A percentile compares a stretch with the other conserved stretches of the same genome.
Evolutionary conservation across 2,329 filamentous ascomycete genomes (phyloP).

Genomic region (Aureobasidium sp.): DNA sequence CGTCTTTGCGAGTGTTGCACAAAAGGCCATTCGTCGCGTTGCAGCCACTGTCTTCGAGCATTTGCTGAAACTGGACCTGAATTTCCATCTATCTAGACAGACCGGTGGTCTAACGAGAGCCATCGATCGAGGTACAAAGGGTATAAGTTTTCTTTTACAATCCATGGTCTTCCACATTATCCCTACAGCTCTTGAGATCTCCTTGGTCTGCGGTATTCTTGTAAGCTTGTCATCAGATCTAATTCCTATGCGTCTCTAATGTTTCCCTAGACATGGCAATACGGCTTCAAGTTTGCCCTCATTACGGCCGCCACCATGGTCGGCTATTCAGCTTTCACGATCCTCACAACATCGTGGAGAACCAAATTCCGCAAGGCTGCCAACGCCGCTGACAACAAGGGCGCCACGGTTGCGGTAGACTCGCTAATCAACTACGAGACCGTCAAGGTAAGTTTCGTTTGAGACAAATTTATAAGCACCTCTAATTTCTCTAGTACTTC

Average conservation of each 20-base stretch:
- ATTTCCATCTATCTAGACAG: conserved; percentile 89
- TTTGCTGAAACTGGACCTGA: conserved; percentile 77
- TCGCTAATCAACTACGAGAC: conserved; percentile 98
- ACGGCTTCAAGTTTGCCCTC: conserved; percentile 82
- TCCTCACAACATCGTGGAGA: conserved; percentile 91
- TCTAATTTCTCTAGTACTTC: conserved; percentile 56
- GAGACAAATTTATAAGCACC: too few species aligned
- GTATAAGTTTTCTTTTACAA: conserved; percentile 91
- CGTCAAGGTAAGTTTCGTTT: conserved; percentile 56
- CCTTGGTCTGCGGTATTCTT: conserved; percentile 90
- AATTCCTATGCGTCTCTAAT: background rate
- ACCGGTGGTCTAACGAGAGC: conserved; percentile 90
- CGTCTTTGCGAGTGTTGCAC: conserved; percentile 91
- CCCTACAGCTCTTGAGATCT: conserved; percentile 87
- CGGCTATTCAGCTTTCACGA: conserved; percentile 93
- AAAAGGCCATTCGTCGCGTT: conserved; percentile 89
- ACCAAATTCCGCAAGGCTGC: conserved; percentile 94
- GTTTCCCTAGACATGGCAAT: conserved; percentile 68
- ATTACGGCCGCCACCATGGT: conserved; percentile 89
- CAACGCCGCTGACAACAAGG: conserved; percentile 92
- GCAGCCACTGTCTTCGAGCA: conserved; percentile 91
- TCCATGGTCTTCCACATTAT: conserved; percentile 99
- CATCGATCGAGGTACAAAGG: conserved; percentile 94
- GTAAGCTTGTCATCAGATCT: conserved; percentile 30
- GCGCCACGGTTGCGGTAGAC: conserved; percentile 90